Percentiles rank a stretch among this genome's conserved stretches.
Conservation (phyloP, 345 rosid species). For the Euphorbia lathyris region DNA sequence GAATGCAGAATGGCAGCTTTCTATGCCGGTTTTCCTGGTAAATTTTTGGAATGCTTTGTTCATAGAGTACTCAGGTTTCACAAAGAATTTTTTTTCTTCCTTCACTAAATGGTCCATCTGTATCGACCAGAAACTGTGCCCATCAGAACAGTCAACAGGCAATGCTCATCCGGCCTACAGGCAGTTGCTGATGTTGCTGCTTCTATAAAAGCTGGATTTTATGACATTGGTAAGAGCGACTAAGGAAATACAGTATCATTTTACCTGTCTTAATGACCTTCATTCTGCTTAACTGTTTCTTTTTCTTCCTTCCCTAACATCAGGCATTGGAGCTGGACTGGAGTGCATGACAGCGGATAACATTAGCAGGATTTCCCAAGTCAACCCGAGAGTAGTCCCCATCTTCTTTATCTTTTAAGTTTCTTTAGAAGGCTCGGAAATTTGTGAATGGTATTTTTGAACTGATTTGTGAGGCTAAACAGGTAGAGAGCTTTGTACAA, state of each 20-base stretch:
- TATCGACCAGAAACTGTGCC: slow-evolving; percentile 67
- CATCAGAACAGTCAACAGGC: slow-evolving; percentile 84
- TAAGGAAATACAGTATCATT: no score
- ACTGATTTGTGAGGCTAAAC: slow-evolving; percentile 12
- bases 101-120: slow-evolving; percentile 3
- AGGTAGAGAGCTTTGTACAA: slow-evolving; percentile 60
- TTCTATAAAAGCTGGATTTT: slow-evolving; percentile 78
- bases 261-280: neutral
- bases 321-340: slow-evolving; percentile 90
- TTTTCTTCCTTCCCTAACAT: slow-evolving; percentile 14
- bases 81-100: neutral
- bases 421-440: neutral
- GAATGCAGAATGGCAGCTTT: slow-evolving; percentile 93
- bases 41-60: neutral
- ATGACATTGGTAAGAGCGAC: slow-evolving; percentile 59
- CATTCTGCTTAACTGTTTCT: slow-evolving; percentile 10
- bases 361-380: slow-evolving; percentile 16
- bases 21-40: slow-evolving; percentile 94
- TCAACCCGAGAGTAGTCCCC: slow-evolving; percentile 65
- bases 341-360: slow-evolving; percentile 73
- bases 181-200: slow-evolving; percentile 96
- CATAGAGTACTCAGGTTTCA: neutral
- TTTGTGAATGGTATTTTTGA: slow-evolving; percentile 7
- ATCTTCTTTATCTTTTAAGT: neutral
- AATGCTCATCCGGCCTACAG: slow-evolving; percentile 91